Evolutionary conservation across 768 basidiomycete genomes (phyloP), one percentile per base, ranked within the genome.

Genomic region (Hypsizygus marmoreus): DNA sequence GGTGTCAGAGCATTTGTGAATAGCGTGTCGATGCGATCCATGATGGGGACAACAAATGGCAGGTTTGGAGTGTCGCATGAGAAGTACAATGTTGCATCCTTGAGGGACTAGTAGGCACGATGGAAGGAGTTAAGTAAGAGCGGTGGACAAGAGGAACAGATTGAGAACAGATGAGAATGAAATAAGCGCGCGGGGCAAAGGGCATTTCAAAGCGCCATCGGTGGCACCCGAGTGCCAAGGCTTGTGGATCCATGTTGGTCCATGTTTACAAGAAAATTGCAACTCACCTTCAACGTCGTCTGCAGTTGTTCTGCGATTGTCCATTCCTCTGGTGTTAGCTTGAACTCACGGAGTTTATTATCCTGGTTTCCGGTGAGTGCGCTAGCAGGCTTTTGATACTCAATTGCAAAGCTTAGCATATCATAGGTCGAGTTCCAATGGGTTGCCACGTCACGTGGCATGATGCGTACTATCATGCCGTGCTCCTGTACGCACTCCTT

Each of bases 391-490:
- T 13, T 24, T 5, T 55, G 48, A 44, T 71, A 65, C 4, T 61
- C 31, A 8, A 63, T 8, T 0, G 65, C 62, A 47, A 67, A 63
- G 2, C 55, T 33, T 1, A 74, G 48, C 70, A 75, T 72, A 38
- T 70, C 56, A 30, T 53, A 69, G 0, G 64, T 69, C 4, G 63
- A 70, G 33, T 72, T 70, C 72, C 70, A 74, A 0, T 60, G 48
- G 0, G 70, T 73, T 3, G 43, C 14, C 1, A 75, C 65, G 46
- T 77, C 67, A 2, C 64, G 57, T 1, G 71, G 71, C 51, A 74
- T 67, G 13, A 62, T 56, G 3, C 54, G 45, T 0, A n/a, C 8
- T 1, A 32, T 8, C 2, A 67, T 37, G 0, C 52, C 26, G 6
- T 48, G 35, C 0, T 55, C 45, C 2, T 53, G 9, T 0, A 67